phyloP scores from a whole-genome alignment of 1,284 basidiomycete genomes.

The Polyporus tsugae region DNA sequence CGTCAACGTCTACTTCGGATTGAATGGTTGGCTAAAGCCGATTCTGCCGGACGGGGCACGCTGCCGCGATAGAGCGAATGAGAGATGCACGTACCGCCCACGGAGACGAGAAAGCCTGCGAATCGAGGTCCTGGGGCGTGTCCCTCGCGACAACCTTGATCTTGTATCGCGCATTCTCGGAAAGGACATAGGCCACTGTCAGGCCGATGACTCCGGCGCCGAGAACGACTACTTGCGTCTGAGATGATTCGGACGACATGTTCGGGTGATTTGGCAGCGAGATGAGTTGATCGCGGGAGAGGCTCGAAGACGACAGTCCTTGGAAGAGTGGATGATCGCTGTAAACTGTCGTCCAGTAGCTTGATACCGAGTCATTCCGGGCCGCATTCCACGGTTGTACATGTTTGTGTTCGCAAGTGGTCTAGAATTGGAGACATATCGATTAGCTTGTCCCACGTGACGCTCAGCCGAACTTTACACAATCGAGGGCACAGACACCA shows the following conservation, averaged over 20 bases:
- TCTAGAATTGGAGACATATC: conserved; percentile 5
- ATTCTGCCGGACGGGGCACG: background rate
- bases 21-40: background rate
- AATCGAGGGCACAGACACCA: background rate
- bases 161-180: conserved; percentile 44
- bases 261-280: background rate
- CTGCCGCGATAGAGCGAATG: background rate
- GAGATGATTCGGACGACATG: conserved; percentile 18
- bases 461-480: background rate
- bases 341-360: background rate
- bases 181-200: conserved; percentile 51
- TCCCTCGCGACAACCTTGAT: conserved; percentile 73
- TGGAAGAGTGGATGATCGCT: background rate
- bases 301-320: conserved; percentile 1
- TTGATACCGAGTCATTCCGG: conserved; percentile 5
- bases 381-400: background rate
- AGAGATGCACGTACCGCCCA: conserved; percentile 66
- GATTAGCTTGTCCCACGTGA: background rate
- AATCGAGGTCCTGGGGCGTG: conserved; percentile 66
- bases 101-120: conserved; percentile 70
- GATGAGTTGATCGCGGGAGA: background rate
- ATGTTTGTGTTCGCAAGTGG: background rate
- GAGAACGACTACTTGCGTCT: conserved; percentile 51
- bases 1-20: background rate
- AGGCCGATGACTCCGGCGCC: conserved; percentile 63